Percentiles rank a stretch among this genome's conserved stretches.
Conservation (phyloP, 179 eudicot genomes). For the Beta macrorhiza region DNA sequence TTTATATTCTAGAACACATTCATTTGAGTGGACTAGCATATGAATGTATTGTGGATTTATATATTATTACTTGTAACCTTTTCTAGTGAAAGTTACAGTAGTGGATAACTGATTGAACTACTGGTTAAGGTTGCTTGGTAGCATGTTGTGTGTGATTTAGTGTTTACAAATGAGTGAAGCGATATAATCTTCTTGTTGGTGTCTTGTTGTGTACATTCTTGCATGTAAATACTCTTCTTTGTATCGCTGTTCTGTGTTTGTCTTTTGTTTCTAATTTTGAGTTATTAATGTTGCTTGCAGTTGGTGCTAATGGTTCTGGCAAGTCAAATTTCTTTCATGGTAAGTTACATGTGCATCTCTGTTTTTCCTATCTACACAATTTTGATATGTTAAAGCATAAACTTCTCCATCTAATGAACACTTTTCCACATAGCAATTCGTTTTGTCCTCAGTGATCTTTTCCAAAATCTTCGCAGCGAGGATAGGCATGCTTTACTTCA, state of each 20-base stretch:
- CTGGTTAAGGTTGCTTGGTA: not conserved
- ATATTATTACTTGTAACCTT: not conserved
- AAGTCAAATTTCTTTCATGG: slow-evolving; percentile 99
- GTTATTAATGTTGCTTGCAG: slow-evolving; percentile 43
- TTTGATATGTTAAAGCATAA: not conserved
- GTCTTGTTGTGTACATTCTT: not conserved
- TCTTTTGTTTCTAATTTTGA: slow-evolving; percentile 10
- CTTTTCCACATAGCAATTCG: slow-evolving; percentile 70
- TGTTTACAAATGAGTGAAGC: not conserved
- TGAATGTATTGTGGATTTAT: not conserved
- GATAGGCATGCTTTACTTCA: slow-evolving; percentile 89
- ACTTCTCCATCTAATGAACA: not conserved
- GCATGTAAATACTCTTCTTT: not conserved
- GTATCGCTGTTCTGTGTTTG: slow-evolving; percentile 8
- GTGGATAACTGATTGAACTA: not conserved
- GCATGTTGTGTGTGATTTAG: not conserved
- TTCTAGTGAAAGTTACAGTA: not conserved
- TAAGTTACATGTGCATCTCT: slow-evolving; percentile 24
- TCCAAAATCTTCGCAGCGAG: slow-evolving; percentile 89
- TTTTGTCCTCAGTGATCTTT: slow-evolving; percentile 95
- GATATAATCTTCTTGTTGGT: not conserved
- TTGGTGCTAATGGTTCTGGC: slow-evolving; percentile 99
- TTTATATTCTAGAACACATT: not conserved
- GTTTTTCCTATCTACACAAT: not conserved
- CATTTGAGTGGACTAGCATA: not conserved